Evolutionary conservation across 345 rosid genomes (phyloP), one percentile per base, ranked within the genome.

Genomic region (Capsella bursapastoris): DNA sequence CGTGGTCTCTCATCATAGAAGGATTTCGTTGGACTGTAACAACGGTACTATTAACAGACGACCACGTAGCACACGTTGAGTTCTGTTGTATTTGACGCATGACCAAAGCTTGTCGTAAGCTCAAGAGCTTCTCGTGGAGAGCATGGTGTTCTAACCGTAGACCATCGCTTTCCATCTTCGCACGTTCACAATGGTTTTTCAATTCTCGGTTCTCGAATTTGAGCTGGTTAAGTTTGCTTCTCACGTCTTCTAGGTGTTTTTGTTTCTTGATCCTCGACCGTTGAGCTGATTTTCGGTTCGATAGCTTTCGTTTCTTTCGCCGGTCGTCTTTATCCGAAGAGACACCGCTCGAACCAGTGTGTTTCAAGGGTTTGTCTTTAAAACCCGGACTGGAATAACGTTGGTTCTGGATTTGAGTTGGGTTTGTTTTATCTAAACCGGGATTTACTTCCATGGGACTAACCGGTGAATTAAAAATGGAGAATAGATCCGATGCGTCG

Each of bases 271-370:
- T 82, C 67, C 98, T 81, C 5, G 97, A 90, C 68, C 98, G 82
- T 80, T 91, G 79, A n/a, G 98, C 97, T 2, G 98, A 91, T 70
- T 91, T 93, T 76, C 97, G 88, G 87, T 90, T 93, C 66, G 98
- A 91, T 74, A 83, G 16, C 90, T 86, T 91, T 44, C 98, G 86
- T 75, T 83, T 86, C 68, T 74, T 76, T 81, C 80, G 87, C 34
- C 88, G 82, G 53, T 88, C 96, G 12, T 90, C 93, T 32, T 76
- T 61, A 40, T 68, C 49, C 2, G 84, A 50, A 4, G 34, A 6
- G 6, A 2, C 31, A 34, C 1, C 47, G 1, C n/a, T 27, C 8
- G 64, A 64, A 37, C 58, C 71, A 2, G 74, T 6, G 14, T 7
- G 83, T 68, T 71, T 79, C 34, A 71, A 15, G 4, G 40, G 16